These are phyloP conservation scores for Chaetomium olivaceum DNA, from an alignment of 2,329 filamentous ascomycete genomes.

Conservation along the genomic window DNA sequence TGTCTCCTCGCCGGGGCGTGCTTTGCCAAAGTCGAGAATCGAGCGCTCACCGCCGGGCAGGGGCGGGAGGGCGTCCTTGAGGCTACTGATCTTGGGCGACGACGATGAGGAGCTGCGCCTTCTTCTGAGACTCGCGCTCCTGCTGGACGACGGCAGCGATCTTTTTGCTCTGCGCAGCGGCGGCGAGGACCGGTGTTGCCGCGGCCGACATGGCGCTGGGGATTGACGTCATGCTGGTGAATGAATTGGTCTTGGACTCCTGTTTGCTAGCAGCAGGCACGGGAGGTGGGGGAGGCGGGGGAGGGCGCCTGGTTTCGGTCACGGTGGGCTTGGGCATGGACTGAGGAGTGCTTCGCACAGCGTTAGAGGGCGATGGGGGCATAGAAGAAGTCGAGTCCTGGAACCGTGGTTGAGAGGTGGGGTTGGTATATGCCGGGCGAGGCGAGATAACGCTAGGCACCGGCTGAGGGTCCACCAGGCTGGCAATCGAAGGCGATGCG, in stretches of 20 bases:
- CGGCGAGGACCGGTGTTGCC: conserved; percentile 22
- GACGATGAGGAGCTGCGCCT: conserved; percentile 45
- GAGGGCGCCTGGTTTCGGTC: conserved; percentile 36
- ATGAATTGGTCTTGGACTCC: conserved; percentile 32
- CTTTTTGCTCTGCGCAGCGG: conserved; percentile 43
- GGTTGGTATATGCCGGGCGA: conserved; percentile 41
- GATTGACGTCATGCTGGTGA: conserved; percentile 35
- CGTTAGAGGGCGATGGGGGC: conserved; percentile 39
- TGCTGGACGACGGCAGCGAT: conserved; percentile 48
- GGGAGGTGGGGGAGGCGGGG: conserved; percentile 40
- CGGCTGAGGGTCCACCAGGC: conserved; percentile 74
- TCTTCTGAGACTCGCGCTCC: conserved; percentile 44
- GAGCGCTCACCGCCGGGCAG: conserved; percentile 47
- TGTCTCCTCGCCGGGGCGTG: conserved; percentile 58
- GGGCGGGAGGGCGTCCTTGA: conserved; percentile 48
- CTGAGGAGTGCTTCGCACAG: conserved; percentile 30
- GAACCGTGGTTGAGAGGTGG: conserved; percentile 35
- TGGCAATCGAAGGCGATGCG: conserved; percentile 87
- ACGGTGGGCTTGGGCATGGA: conserved; percentile 32
- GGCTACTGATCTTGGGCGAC: conserved; percentile 52
- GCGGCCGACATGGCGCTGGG: conserved; percentile 34
- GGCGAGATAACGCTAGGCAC: conserved; percentile 45
- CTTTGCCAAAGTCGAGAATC: conserved; percentile 63
- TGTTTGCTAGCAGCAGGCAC: conserved; percentile 24
- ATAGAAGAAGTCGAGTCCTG: conserved; percentile 36